These are phyloP conservation scores for Starmerella roubikii DNA, from an alignment of 805 yeast species.

Conservation along the genomic window DNA sequence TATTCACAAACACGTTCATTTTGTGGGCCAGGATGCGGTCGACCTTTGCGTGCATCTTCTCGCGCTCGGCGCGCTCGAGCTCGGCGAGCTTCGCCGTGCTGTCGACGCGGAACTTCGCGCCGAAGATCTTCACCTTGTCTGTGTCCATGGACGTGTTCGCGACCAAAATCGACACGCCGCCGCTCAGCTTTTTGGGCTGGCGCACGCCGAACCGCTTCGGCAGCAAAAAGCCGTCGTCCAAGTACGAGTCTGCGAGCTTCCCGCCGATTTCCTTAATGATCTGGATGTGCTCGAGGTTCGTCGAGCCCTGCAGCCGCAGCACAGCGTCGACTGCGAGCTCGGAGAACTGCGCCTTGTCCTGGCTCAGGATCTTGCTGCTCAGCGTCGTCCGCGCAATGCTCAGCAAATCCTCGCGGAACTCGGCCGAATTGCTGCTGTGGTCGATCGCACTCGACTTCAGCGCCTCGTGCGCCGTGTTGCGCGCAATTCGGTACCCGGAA, in stretches of 20 bases:
- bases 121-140: constrained; percentile 92
- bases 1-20: constrained; percentile 80
- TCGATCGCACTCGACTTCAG: constrained; percentile 67
- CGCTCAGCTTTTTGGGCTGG: constrained; percentile 63
- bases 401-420: constrained; percentile 61
- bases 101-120: constrained; percentile 94
- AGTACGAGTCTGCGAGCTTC: constrained; percentile 73
- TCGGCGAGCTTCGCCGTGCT: constrained; percentile 89
- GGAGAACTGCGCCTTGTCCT: constrained; percentile 82
- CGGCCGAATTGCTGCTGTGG: constrained; percentile 41
- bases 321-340: constrained; percentile 90
- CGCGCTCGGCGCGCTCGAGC: constrained; percentile 84
- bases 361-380: constrained; percentile 86
- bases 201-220: constrained; percentile 87
- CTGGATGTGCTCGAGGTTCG: constrained; percentile 84
- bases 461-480: constrained; percentile 71
- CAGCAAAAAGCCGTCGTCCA: constrained; percentile 91
- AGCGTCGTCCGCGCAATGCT: constrained; percentile 87
- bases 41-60: constrained; percentile 81
- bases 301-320: constrained; percentile 70
- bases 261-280: constrained; percentile 91
- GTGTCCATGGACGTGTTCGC: constrained; percentile 93
- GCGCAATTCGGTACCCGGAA: constrained; percentile 86
- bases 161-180: constrained; percentile 70
- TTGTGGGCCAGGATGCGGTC: constrained; percentile 79